Evolutionary conservation across 2,329 filamentous ascomycete species (phyloP), one percentile per base, ranked within the genome.

Genomic region (Zasmidium cellare): DNA sequence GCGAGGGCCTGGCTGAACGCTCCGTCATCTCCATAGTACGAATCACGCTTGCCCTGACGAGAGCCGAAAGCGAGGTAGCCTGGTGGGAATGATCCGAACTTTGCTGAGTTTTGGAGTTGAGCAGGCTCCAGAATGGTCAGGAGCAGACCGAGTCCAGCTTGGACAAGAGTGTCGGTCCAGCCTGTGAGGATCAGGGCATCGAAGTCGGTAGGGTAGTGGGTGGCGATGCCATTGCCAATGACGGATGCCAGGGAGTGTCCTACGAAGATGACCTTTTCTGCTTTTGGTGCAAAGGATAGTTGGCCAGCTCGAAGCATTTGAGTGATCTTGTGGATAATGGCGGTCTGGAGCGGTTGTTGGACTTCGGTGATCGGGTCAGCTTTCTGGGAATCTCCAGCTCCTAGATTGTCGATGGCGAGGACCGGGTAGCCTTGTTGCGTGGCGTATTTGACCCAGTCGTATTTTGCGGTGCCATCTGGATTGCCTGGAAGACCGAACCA

Each of bases 341-440:
- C 61, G 18, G 56, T 59, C 24, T 64, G 61, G 16, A 64, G 59
- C 20, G 59, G 56, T 38, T 59, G 56, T 23, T 62, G 62, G 18
- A 62, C 62, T 38, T 56, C 51, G 7, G 57, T 60, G 46, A 62
- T 49, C 3, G 62, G 62, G 38, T 64, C 53, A 14, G 57, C 55
- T 31, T 62, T 62, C 23, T 53, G 51, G 11, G 57, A 62, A 47
- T 57, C 53, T 24, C 61, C 59, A 18, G 58, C 56, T 38, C 59
- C 61, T n/a, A 61, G 59, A 20, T 59, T 61, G 38, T 63, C 61
- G 45, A 63, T 59, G 16, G 61, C 56, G n/a, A 63, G 56, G 20
- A 59, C 57, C n/a, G 58, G 56, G 38, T 63, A 63, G 53, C 61
- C 61, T 46, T 58, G 60, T n/a, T 48, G 18, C 14, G 54, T 59